A percentile compares a stretch with the other conserved stretches of the same genome.
Evolutionary conservation across 2,329 filamentous ascomycete species (phyloP).

Genomic region (Myriosclerotinia duriaeana): DNA sequence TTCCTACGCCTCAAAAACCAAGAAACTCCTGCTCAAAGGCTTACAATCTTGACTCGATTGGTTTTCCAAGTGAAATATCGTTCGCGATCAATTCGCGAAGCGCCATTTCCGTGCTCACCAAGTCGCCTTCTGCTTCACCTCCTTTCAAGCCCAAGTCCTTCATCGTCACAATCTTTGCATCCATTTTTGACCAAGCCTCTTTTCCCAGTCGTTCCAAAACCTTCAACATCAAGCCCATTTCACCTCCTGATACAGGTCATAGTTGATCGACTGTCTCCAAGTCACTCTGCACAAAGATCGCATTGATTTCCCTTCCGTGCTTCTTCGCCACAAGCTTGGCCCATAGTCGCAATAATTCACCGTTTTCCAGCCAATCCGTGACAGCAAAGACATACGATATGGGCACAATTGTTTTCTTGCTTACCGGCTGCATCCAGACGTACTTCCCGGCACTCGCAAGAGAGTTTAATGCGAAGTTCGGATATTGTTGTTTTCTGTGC

Average conservation of each 20-base stretch:
- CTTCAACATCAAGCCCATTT: not conserved
- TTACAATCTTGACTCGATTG: not conserved
- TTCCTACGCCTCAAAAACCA: too few species aligned
- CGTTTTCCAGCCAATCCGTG: not conserved
- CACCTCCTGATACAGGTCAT: not conserved
- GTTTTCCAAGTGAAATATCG: not conserved
- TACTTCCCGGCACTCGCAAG: not conserved
- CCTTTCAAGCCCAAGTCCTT: not conserved
- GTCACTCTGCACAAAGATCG: not conserved
- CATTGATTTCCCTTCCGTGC: not conserved
- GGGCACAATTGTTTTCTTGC: not conserved
- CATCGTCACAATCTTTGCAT: not conserved
- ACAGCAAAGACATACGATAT: not conserved
- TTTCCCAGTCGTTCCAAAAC: not conserved
- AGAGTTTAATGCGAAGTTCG: not conserved
- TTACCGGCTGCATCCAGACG: not conserved
- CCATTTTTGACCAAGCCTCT: not conserved
- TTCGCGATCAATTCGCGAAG: not conserved
- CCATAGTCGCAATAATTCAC: not conserved
- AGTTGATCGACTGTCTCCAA: not conserved
- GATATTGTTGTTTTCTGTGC: not conserved
- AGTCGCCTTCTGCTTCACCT: not conserved
- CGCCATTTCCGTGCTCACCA: not conserved
- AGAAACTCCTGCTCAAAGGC: too few species aligned
- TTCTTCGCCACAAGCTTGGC: not conserved